Evolutionary conservation across 495 filamentous ascomycete species (phyloP).

Genomic region (Neurospora sp.): DNA sequence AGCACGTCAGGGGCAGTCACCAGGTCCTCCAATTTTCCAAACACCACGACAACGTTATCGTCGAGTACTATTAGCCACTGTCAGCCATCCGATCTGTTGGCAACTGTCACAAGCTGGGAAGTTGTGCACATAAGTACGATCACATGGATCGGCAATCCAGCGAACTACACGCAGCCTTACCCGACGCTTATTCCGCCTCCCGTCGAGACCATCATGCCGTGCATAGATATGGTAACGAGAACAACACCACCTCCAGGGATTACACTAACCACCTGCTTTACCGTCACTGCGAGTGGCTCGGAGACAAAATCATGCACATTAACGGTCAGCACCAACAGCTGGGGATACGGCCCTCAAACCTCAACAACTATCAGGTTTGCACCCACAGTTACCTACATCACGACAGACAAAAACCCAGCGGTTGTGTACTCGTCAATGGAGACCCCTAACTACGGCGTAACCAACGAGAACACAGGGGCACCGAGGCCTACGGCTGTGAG

Average conservation of each 20-base stretch:
- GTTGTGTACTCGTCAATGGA: constrained; percentile 30
- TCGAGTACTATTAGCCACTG: constrained; percentile 7
- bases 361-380: background rate
- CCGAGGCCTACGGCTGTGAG: constrained; percentile 6
- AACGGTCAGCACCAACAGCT: constrained; percentile 11
- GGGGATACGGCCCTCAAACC: constrained; percentile 9
- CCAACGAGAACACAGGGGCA: constrained; percentile 1
- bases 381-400: constrained; percentile 26
- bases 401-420: constrained; percentile 41
- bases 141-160: constrained; percentile 33
- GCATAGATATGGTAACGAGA: constrained; percentile 14
- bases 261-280: constrained; percentile 28
- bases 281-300: constrained; percentile 2
- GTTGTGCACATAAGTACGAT: constrained; percentile 34
- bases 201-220: constrained; percentile 20
- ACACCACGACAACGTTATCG: background rate
- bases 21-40: background rate
- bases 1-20: background rate
- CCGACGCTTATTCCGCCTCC: constrained; percentile 25
- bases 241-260: constrained; percentile 16
- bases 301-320: constrained; percentile 18
- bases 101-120: constrained; percentile 21
- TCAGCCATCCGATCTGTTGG: constrained; percentile 6
- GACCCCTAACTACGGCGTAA: constrained; percentile 34
- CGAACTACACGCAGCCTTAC: constrained; percentile 33